Conservation (phyloP, 2,329 filamentous ascomycete genomes). For the Orbilia blumenaviensis region DNA sequence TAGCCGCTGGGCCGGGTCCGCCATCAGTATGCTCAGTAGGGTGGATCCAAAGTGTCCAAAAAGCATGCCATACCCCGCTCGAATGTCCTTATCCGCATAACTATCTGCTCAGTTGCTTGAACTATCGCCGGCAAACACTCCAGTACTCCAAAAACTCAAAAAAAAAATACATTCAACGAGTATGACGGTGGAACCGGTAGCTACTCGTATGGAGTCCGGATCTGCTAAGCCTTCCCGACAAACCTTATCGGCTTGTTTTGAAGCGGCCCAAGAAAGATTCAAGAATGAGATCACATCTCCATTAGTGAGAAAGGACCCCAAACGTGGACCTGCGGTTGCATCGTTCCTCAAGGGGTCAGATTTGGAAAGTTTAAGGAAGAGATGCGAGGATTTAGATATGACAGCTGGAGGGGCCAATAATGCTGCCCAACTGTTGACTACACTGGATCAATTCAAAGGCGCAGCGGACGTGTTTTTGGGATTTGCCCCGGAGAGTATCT, state of each 20-base stretch:
- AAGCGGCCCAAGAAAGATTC: background rate
- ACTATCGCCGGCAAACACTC: too few relatives aligned
- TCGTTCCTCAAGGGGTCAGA: background rate
- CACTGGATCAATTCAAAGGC: constrained; percentile 1
- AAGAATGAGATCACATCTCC: background rate
- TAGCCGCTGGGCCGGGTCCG: too few relatives aligned
- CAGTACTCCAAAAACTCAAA: too few relatives aligned
- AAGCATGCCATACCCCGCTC: too few relatives aligned
- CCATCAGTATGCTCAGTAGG: too few relatives aligned
- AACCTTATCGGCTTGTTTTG: background rate
- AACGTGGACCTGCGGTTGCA: background rate
- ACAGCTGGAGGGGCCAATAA: background rate
- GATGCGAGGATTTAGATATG: background rate
- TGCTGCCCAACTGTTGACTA: background rate
- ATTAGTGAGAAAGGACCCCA: background rate
- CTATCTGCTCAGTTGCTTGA: too few relatives aligned
- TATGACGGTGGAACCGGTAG: too few relatives aligned
- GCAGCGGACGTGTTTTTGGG: constrained; percentile 7
- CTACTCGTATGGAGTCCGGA: too few relatives aligned
- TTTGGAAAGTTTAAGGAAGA: background rate
- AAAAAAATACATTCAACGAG: too few relatives aligned
- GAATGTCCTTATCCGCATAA: too few relatives aligned
- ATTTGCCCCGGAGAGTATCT: constrained; percentile 17
- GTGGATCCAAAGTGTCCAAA: too few relatives aligned
- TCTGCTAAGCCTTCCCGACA: background rate